Percentiles rank a stretch among this genome's conserved stretches.
These are phyloP conservation scores for Raffaelea albimanens DNA, from an alignment of 2,329 filamentous ascomycete genomes.

Conservation along the genomic window DNA sequence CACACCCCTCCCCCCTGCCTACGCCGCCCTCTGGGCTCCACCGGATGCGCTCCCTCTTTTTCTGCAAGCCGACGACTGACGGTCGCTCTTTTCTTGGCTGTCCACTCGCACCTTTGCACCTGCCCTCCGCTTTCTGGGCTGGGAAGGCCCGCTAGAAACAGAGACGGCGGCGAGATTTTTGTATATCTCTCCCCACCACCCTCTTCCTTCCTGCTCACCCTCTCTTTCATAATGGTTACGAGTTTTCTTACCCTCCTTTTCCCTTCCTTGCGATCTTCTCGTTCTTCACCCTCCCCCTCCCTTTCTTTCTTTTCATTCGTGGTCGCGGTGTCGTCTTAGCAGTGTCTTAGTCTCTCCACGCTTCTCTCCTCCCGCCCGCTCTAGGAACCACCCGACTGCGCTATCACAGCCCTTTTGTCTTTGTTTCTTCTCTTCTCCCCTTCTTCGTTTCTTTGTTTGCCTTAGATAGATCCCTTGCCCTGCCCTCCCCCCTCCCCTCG, in stretches of 20 bases:
- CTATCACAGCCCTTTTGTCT: not conserved
- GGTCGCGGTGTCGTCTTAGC: conserved; percentile 41
- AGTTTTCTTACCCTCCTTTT: conserved; percentile 31
- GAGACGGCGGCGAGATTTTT: no score
- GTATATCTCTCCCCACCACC: conserved; percentile 43
- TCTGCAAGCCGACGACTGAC: not conserved
- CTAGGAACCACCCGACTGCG: conserved; percentile 13
- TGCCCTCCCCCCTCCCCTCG: not conserved
- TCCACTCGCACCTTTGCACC: not conserved
- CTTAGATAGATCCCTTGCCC: not conserved
- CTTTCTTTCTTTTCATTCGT: conserved; percentile 48
- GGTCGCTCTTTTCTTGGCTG: not conserved
- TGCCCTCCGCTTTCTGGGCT: conserved; percentile 2
- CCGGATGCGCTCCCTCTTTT: conserved; percentile 1
- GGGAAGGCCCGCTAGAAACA: no score
- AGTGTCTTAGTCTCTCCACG: not conserved
- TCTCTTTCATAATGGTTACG: conserved; percentile 24
- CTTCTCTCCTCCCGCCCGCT: not conserved
- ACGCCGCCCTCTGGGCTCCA: conserved; percentile 6
- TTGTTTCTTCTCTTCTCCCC: not conserved
- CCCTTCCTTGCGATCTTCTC: conserved; percentile 29
- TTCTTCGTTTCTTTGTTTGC: not conserved
- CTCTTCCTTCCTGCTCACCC: conserved; percentile 17
- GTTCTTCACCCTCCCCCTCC: conserved; percentile 38
- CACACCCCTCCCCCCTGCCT: conserved; percentile 7